These are phyloP conservation scores for Podosphaera fusca DNA, from an alignment of 2,329 filamentous ascomycete species.

Conservation along the genomic window DNA sequence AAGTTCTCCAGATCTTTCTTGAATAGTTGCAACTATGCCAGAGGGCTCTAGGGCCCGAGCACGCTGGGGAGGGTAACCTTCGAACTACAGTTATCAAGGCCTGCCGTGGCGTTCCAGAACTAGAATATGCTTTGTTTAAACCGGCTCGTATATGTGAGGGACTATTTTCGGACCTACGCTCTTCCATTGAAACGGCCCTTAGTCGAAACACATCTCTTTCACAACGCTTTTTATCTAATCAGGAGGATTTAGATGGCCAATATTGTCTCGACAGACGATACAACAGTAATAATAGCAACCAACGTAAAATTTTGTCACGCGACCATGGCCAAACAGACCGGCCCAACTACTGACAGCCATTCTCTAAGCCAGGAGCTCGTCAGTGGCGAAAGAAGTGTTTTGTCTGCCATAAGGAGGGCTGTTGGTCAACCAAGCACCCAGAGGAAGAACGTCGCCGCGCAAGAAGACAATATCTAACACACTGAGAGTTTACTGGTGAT, in stretches of 20 bases:
- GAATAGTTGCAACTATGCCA: background rate
- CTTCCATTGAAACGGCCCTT: background rate
- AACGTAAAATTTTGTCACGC: too few relatives aligned
- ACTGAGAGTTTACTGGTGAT: too few relatives aligned
- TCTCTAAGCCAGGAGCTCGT: background rate
- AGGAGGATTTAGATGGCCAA: background rate
- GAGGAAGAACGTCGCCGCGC: too few relatives aligned
- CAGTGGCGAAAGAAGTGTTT: conserved; percentile 1
- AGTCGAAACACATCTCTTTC: background rate
- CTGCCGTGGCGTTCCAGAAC: background rate
- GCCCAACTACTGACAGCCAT: too few relatives aligned
- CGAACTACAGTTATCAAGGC: background rate
- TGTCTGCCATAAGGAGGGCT: background rate
- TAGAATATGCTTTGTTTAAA: background rate
- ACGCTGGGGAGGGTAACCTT: too few relatives aligned
- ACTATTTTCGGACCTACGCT: background rate
- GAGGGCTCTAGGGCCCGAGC: too few relatives aligned
- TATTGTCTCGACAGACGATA: background rate
- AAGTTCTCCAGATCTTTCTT: background rate
- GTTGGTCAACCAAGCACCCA: background rate
- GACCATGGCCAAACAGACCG: too few relatives aligned
- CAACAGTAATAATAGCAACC: background rate
- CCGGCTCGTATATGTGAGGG: background rate
- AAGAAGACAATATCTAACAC: too few relatives aligned
- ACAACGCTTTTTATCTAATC: background rate